phyloP scores from a whole-genome alignment of 768 basidiomycete species.

The Phanerodontia chrysosporium region DNA sequence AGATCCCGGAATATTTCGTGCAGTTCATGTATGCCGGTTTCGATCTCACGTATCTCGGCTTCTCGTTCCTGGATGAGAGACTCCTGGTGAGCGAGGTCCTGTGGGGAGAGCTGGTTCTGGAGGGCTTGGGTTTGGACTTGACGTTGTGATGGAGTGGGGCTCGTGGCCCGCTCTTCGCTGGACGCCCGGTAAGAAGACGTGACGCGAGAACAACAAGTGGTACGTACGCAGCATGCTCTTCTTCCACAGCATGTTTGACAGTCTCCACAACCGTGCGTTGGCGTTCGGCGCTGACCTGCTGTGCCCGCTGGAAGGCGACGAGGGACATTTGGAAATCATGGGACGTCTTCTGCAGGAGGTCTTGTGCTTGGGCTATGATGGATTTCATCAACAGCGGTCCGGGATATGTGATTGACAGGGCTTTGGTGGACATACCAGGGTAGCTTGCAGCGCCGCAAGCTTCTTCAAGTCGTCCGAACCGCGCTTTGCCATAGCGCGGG shows the following conservation, averaged over 20 bases:
- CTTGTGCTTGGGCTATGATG: conserved; percentile 70
- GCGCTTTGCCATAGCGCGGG: conserved; percentile 91
- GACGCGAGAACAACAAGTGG: not conserved
- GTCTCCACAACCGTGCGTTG: conserved; percentile 87
- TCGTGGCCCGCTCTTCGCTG: conserved; percentile 22
- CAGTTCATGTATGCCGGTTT: conserved; percentile 93
- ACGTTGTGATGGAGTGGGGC: conserved; percentile 52
- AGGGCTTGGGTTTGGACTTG: conserved; percentile 67
- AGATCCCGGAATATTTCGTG: conserved; percentile 96
- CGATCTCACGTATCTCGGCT: conserved; percentile 92
- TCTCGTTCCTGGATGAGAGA: conserved; percentile 93
- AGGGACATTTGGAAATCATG: conserved; percentile 90
- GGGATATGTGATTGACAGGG: not conserved
- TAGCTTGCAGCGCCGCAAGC: conserved; percentile 62
- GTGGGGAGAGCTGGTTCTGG: conserved; percentile 75
- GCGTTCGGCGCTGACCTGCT: conserved; percentile 83
- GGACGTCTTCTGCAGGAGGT: conserved; percentile 87
- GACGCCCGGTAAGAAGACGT: not conserved
- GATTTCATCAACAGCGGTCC: not conserved
- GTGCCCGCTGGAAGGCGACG: conserved; percentile 87
- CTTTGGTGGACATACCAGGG: conserved; percentile 43
- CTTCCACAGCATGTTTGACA: conserved; percentile 81
- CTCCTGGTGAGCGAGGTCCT: conserved; percentile 94
- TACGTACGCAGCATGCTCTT: conserved; percentile 42
- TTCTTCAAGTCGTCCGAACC: conserved; percentile 92